Evolutionary conservation across 2,329 filamentous ascomycete genomes (phyloP).

Genomic region (Cordyceps fumosorosea): DNA sequence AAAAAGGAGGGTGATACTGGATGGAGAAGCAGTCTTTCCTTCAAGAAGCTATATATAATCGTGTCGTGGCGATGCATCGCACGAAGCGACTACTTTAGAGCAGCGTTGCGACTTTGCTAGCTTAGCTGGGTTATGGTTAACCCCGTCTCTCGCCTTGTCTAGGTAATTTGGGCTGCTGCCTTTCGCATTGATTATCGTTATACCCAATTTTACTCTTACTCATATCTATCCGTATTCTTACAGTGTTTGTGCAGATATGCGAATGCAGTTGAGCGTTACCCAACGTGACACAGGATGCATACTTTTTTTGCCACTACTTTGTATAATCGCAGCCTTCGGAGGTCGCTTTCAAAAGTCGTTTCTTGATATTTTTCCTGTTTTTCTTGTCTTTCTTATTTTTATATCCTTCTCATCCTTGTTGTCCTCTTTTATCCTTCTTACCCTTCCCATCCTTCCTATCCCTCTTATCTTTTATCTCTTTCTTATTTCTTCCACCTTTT

Average conservation of each 20-base stretch:
- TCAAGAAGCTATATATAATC: neutral
- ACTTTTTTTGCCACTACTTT: no score
- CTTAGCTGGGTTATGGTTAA: neutral
- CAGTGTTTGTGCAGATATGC: neutral
- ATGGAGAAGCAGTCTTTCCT: neutral
- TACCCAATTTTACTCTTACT: conserved; percentile 6
- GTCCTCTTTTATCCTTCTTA: no score
- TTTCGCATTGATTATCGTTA: conserved; percentile 2
- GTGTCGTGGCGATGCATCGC: neutral
- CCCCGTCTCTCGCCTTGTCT: neutral
- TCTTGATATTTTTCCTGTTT: neutral
- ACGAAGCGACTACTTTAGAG: neutral
- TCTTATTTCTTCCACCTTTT: no score
- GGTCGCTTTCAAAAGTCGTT: neutral
- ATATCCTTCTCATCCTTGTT: no score
- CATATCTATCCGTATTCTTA: neutral
- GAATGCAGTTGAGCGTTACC: neutral
- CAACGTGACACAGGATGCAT: neutral
- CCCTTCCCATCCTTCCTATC: no score
- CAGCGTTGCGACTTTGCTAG: neutral
- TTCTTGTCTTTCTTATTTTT: no score
- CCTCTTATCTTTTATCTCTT: no score
- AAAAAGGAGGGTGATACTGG: conserved; percentile 1
- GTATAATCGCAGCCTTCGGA: neutral
- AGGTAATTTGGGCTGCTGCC: neutral